phyloP scores from a whole-genome alignment of 202 grass and related monocot genomes.

The Tripidium arundinaceum region DNA sequence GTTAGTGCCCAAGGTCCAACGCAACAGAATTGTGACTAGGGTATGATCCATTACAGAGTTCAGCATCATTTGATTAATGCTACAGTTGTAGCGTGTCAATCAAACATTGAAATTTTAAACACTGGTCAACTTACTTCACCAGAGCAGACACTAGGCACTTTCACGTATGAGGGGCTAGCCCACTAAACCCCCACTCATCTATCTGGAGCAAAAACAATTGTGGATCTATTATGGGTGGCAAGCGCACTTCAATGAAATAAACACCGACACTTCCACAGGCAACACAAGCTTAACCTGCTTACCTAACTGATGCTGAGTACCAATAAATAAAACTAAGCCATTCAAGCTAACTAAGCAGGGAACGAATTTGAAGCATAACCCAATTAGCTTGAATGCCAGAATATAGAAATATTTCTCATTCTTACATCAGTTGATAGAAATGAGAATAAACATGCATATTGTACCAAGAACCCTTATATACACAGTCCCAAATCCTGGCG shows the following conservation, averaged over 20 bases:
- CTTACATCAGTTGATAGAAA: background rate
- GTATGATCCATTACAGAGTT: background rate
- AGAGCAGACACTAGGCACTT: background rate
- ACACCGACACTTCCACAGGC: background rate
- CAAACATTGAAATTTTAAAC: background rate
- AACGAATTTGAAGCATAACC: background rate
- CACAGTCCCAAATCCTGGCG: background rate
- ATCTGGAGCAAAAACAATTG: conserved; percentile 21
- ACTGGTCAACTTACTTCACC: conserved; percentile 20
- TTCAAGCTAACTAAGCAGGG: conserved; percentile 17
- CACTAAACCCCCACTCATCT: background rate
- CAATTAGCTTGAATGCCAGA: background rate
- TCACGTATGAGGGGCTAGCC: background rate
- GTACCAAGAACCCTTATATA: background rate
- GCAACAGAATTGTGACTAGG: background rate
- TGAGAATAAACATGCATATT: background rate
- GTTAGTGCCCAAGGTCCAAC: background rate
- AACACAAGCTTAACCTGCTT: conserved; percentile 27
- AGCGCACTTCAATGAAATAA: background rate
- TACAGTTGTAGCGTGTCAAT: background rate
- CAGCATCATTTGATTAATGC: conserved; percentile 7
- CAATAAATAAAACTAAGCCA: background rate
- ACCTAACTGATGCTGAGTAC: background rate
- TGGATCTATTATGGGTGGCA: background rate
- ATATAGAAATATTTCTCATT: background rate